Evolutionary conservation across 2,329 filamentous ascomycete species (phyloP).

Genomic region (Pezicula radicicola): DNA sequence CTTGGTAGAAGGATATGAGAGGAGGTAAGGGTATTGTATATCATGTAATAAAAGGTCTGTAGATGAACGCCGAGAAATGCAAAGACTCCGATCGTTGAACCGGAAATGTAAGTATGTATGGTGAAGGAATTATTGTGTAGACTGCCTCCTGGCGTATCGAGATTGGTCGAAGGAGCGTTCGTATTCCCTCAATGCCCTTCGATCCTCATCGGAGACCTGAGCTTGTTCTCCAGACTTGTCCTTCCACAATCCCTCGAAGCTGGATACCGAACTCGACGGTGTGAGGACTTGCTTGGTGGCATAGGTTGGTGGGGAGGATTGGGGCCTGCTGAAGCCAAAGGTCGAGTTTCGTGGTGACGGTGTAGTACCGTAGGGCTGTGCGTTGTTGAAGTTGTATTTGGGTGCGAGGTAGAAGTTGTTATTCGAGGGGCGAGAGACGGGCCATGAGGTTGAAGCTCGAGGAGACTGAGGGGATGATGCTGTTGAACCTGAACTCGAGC

Average conservation of each 20-base stretch:
- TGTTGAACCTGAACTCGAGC: constrained; percentile 50
- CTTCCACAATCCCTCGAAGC: constrained; percentile 76
- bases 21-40: constrained; percentile 25
- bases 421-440: constrained; percentile 44
- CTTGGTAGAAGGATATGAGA: constrained; percentile 17
- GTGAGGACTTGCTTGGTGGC: constrained; percentile 47
- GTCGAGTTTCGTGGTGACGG: constrained; percentile 32
- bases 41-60: constrained; percentile 17
- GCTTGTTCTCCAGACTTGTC: constrained; percentile 50
- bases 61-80: constrained; percentile 21
- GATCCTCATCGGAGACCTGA: constrained; percentile 71
- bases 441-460: constrained; percentile 29
- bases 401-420: constrained; percentile 66
- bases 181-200: constrained; percentile 79
- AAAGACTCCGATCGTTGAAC: constrained; percentile 7
- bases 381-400: constrained; percentile 70
- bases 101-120: neutral
- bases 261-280: constrained; percentile 79
- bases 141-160: constrained; percentile 29
- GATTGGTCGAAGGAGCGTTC: constrained; percentile 82
- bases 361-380: constrained; percentile 53
- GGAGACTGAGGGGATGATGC: constrained; percentile 51
- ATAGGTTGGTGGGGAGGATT: constrained; percentile 36
- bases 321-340: constrained; percentile 46
- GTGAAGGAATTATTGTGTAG: constrained; percentile 19